phyloP scores from a whole-genome alignment of 2,329 filamentous ascomycete species.

The Colletotrichum eremochloae region DNA sequence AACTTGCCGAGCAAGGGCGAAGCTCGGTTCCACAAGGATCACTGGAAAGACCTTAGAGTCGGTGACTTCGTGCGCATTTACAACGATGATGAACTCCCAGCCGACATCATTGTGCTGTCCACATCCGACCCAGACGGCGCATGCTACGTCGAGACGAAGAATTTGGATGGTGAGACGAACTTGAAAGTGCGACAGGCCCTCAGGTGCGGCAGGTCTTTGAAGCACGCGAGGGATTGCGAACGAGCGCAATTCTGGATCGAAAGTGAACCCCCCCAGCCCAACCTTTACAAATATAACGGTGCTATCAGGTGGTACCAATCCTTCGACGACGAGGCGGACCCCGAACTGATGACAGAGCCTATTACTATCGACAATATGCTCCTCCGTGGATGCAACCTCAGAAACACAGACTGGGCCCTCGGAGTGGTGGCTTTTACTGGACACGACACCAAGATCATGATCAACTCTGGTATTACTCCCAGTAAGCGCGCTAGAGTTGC shows the following conservation, averaged over 20 bases:
- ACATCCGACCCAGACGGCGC: constrained; percentile 95
- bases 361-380: constrained; percentile 96
- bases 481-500: constrained; percentile 93
- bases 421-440: constrained; percentile 95
- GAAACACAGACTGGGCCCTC: constrained; percentile 96
- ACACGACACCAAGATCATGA: constrained; percentile 98
- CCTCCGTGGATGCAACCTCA: constrained; percentile 90
- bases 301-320: constrained; percentile 90
- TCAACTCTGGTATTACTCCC: constrained; percentile 95
- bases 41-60: constrained; percentile 95
- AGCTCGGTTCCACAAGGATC: constrained; percentile 90
- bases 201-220: constrained; percentile 84
- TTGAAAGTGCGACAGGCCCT: constrained; percentile 94
- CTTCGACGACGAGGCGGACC: constrained; percentile 69
- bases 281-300: constrained; percentile 94
- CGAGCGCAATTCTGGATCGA: constrained; percentile 88
- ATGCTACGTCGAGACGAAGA: constrained; percentile 98
- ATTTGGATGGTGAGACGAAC: constrained; percentile 97
- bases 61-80: constrained; percentile 97
- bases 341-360: constrained; percentile 88
- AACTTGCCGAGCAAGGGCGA: constrained; percentile 74
- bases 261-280: constrained; percentile 91
- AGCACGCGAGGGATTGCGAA: constrained; percentile 93
- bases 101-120: constrained; percentile 91
- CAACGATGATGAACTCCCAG: constrained; percentile 94